Base-by-base conservation (phyloP, 2,329 filamentous ascomycete genomes). In the Fusarium nygamai region DNA sequence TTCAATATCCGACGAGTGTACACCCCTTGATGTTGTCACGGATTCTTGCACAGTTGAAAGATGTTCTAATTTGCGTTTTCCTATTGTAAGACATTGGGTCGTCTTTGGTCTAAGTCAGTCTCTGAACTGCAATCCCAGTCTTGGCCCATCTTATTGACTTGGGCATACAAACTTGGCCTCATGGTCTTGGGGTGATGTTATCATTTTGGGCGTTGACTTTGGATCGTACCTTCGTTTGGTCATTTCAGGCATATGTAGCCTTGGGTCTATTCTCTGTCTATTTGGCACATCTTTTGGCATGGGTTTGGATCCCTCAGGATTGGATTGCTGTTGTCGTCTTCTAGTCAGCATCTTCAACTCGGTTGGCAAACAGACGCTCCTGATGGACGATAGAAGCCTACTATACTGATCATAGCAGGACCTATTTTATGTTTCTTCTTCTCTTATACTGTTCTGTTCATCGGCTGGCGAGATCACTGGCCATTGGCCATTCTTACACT, bases 391-490 rank as follows among this genome's bases (percentile, higher is more conserved):
- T 24, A 11, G 16, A 19, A 11, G 41, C 12, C 20, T 22, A 22
- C 12, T 13, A 39, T 13, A 13, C 20, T 22, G 38, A 14, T 39
- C 20, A 3, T 8, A 39, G 8, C 7, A 39, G 22, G 20, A 9
- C 20, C 20, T 8, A 12, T 39, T 13, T 39, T 13, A 39, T 22
- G 12, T 14, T 29, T 47, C 0, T 29, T 29, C 7, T 19, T 11
- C 16, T 7, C 11, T 19, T n/a, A 33, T n/a, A 8, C 6, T 8
- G 16, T 10, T n/a, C 3, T 6, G 14, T 5, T 2, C 16, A 19
- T 50, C n/a, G 8, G 9, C 8, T 19, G 31, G 11, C 8, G 11
- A 14, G 47, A 6, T 24, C 7, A 7, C 5, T 33, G 22, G 11
- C 47, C 16, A 24, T 4, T 10, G 17, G 8, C 29, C 5, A 34